These are phyloP conservation scores for Phytophthora boehmeriae DNA, from an alignment of 352 stramenopile genomes.

Conservation along the genomic window DNA sequence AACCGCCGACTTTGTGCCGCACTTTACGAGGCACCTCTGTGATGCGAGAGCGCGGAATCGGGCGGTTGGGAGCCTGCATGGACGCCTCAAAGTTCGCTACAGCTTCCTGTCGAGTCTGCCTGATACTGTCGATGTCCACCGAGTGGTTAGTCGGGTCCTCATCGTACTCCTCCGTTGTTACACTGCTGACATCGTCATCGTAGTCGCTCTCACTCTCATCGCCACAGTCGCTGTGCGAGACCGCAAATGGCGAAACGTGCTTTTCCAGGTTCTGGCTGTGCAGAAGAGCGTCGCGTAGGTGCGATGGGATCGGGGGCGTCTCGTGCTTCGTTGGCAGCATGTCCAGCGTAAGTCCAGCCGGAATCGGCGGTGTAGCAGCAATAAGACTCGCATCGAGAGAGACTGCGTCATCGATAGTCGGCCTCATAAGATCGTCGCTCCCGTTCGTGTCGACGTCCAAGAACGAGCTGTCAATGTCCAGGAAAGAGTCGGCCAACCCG, in stretches of 20 bases:
- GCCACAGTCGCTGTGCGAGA: slow-evolving; percentile 28
- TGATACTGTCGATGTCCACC: slow-evolving; percentile 48
- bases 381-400: too few relatives aligned
- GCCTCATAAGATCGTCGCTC: slow-evolving; percentile 42
- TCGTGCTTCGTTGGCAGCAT: slow-evolving; percentile 49
- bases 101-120: slow-evolving; percentile 37
- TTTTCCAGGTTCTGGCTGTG: slow-evolving; percentile 29
- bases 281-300: slow-evolving; percentile 30
- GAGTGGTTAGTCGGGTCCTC: slow-evolving; percentile 32
- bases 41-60: slow-evolving; percentile 33
- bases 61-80: slow-evolving; percentile 31
- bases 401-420: slow-evolving; percentile 47
- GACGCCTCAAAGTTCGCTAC: slow-evolving; percentile 47
- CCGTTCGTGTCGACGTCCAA: slow-evolving; percentile 57
- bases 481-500: slow-evolving; percentile 53
- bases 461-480: slow-evolving; percentile 57
- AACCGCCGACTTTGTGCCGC: slow-evolving; percentile 14
- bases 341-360: slow-evolving; percentile 48
- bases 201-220: slow-evolving; percentile 33
- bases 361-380: slow-evolving; percentile 54
- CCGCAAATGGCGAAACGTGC: slow-evolving; percentile 8
- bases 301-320: slow-evolving; percentile 45
- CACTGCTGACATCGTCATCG: slow-evolving; percentile 42
- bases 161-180: slow-evolving; percentile 40
- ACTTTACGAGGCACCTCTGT: slow-evolving; percentile 29